Evolutionary conservation across 495 filamentous ascomycete genomes (phyloP), one percentile per base, ranked within the genome.

Genomic region (Penicillium roqueforti): DNA sequence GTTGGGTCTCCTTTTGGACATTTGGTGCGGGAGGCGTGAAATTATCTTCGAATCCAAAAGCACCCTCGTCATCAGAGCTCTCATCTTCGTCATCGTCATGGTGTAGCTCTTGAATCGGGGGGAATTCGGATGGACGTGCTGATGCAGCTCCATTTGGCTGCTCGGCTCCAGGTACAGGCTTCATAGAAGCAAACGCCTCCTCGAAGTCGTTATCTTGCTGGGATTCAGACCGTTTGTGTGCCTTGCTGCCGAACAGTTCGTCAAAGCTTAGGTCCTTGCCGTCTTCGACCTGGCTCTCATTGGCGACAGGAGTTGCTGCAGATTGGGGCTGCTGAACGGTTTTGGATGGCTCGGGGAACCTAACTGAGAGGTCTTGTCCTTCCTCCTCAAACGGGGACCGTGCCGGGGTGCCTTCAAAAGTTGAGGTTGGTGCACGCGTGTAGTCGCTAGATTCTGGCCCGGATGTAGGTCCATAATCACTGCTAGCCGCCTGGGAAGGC

Each of bases 21-120:
- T 13, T 23, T 0, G 90, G 86, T 22, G 84, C 87, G 16, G 78
- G 79, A 41, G 88, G 82, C 3, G 88, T 85, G 61, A 97, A 97
- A 61, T 96, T 85, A 65, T 98, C 92, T 51, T 92, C 92, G 63
- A 97, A 98, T 0, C 92, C 88, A 58, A 74, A 44, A n/a, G 60
- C 59, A 40, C 76, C 84, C 37, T 88, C 89, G 58, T 80, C 86
- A n/a, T 85, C 89, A 0, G 75, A 72, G 53, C 87, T 90, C 31
- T 92, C 90, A 52, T 78, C 86, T 16, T 70, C 84, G 28, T 80
- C 82, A 13, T 92, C 90, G 55, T 93, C 89, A 45, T 86, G 77
- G 39, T 85, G 85, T 31, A 96, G 66, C 61, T 96, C 92, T 34
- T 85, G 85, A 53, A 97, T 96, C 1, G 93, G 93, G 31, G 95